Evolutionary conservation across 371 early-diverging fungal species (phyloP), one percentile per base, ranked within the genome.

Genomic region (Rhizomucor miehei): DNA sequence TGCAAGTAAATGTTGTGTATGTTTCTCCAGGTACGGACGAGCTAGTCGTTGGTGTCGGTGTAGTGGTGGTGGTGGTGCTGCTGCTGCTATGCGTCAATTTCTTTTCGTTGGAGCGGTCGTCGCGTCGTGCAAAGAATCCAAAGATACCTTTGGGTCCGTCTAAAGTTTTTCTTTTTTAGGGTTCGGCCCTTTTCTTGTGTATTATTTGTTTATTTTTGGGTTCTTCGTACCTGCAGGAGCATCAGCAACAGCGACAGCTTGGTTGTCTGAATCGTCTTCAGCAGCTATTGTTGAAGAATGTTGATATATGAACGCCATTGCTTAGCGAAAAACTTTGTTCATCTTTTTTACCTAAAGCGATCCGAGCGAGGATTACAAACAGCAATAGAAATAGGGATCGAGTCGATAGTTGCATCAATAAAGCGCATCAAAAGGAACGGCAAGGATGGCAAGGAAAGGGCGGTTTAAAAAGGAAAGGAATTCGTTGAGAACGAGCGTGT

Each of bases 361-460:
- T 12, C 38, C 56, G 56, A 62, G 65, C 52, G 57, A 65, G 39
- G 54, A 64, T 41, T 29, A 59, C 40, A 52, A 65, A 49, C 41
- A 71, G 29, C 36, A 67, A 62, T 43, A 71, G 53, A 65, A 71
- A 65, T 52, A 66, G 62, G 54, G 63, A 56, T 52, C 63, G 62
- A 51, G 40, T 60, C 62, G 65, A 58, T 63, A 58, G 52, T 46
- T 34, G 59, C 59, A 58, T 58, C 59, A 58, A 58, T 50, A 60
- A 60, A 50, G 48, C 44, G 64, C 71, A 71, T 71, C 67, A 71
- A 71, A 65, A 57, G 63, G 58, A 57, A 61, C 58, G 55, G 29
- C 5, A 69, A 55, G 57, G 60, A 62, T 48, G 57, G 52, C 35
- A 25, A 46, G 43, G 51, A 14, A 51, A 17, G 34, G 50, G 48